Evolutionary conservation across 768 basidiomycete genomes (phyloP).

Genomic region (Neoboletus brunneissimus): DNA sequence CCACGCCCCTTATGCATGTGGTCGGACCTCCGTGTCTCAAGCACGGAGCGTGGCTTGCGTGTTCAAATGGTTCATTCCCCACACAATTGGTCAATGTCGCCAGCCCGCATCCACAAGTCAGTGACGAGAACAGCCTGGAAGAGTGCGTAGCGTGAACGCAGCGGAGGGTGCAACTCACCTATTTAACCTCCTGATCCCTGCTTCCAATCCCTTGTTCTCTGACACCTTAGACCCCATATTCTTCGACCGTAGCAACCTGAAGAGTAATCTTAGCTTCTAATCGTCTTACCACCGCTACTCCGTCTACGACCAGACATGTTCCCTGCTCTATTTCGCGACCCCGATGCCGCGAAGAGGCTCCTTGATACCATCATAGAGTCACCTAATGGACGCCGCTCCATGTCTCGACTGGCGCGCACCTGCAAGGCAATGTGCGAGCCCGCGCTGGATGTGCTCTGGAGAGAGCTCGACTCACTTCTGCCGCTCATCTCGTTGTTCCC

Average conservation of each 20-base stretch:
- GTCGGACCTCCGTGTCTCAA: constrained; percentile 22
- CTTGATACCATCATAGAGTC: constrained; percentile 52
- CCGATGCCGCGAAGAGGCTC: constrained; percentile 52
- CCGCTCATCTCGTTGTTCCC: constrained; percentile 76
- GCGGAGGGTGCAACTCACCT: constrained; percentile 39
- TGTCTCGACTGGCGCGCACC: constrained; percentile 72
- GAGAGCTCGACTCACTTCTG: constrained; percentile 70
- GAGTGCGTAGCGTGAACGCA: constrained; percentile 44
- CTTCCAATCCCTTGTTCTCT: constrained; percentile 39
- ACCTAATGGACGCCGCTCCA: constrained; percentile 61
- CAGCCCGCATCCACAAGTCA: constrained; percentile 34
- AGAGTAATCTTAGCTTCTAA: constrained; percentile 26
- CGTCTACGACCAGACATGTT: constrained; percentile 49
- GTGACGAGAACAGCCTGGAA: constrained; percentile 24
- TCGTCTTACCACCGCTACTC: constrained; percentile 41
- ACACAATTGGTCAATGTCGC: constrained; percentile 24
- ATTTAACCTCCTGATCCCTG: constrained; percentile 30
- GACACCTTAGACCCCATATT: constrained; percentile 35
- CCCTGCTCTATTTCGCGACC: constrained; percentile 58
- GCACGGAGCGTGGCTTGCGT: constrained; percentile 27
- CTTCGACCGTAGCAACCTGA: constrained; percentile 30
- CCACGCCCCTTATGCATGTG: constrained; percentile 30
- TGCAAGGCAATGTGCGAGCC: constrained; percentile 73
- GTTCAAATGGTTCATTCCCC: constrained; percentile 19
- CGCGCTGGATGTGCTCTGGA: constrained; percentile 70